Conservation (phyloP, 352 stramenopile genomes). For the Stramenopiles sp. region DNA sequence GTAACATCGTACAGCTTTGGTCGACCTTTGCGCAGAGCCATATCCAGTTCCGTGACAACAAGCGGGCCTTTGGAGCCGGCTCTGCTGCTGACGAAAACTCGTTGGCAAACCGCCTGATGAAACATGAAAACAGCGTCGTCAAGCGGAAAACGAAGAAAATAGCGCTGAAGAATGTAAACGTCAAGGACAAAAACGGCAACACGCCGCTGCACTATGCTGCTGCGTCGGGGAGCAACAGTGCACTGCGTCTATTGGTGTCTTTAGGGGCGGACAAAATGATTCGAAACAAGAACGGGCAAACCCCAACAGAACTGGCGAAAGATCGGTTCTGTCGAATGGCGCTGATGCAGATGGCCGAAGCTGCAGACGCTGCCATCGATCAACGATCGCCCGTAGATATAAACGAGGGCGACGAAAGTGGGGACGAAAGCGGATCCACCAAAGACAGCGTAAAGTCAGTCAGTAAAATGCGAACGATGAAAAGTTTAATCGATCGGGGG, state of each 20-base stretch:
- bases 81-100: neutral
- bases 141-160: neutral
- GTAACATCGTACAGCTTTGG: neutral
- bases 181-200: neutral
- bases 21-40: neutral
- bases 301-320: neutral
- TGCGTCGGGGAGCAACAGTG: neutral
- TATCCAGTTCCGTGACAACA: neutral
- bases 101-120: neutral
- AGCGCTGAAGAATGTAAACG: neutral
- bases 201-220: neutral
- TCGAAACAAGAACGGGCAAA: neutral
- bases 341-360: neutral
- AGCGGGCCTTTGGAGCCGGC: neutral
- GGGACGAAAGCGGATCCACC: neutral
- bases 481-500: neutral
- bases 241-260: neutral
- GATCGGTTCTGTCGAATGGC: neutral
- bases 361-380: neutral
- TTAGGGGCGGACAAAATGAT: neutral
- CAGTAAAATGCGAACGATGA: neutral
- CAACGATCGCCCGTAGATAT: neutral
- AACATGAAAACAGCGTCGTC: neutral
- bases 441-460: neutral
- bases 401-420: neutral